Conservation (phyloP, 2,329 filamentous ascomycete genomes). For the Fusarium citri region DNA sequence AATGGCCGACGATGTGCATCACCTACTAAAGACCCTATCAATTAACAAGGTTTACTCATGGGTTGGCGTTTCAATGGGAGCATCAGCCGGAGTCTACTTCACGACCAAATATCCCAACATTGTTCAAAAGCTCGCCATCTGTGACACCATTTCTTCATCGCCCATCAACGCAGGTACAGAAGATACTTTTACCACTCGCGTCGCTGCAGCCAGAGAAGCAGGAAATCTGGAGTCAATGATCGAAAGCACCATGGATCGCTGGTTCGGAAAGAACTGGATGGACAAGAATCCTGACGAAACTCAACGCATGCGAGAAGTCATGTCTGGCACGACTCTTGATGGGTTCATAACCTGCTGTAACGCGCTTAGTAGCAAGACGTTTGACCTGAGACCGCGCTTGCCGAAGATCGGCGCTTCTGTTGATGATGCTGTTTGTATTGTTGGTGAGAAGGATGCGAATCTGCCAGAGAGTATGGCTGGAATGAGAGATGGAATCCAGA, state of each 20-base stretch:
- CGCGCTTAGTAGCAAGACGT: constrained; percentile 52
- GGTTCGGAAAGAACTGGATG: constrained; percentile 56
- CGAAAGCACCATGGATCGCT: constrained; percentile 53
- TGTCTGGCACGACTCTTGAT: constrained; percentile 54
- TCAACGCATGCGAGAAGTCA: constrained; percentile 50
- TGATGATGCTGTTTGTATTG: constrained; percentile 53
- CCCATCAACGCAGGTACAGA: constrained; percentile 51
- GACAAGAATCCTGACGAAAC: constrained; percentile 51
- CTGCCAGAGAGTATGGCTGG: constrained; percentile 54
- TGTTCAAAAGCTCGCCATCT: constrained; percentile 54
- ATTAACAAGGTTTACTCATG: constrained; percentile 53
- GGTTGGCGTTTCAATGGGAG: constrained; percentile 61
- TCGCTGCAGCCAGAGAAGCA: constrained; percentile 49
- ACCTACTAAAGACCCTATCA: constrained; percentile 50
- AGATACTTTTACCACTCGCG: constrained; percentile 53
- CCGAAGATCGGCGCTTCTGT: constrained; percentile 50
- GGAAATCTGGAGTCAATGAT: constrained; percentile 50
- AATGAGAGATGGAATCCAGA: constrained; percentile 52
- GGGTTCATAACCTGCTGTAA: constrained; percentile 57
- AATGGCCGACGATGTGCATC: constrained; percentile 53
- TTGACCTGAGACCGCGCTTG: constrained; percentile 55
- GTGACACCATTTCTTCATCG: constrained; percentile 55
- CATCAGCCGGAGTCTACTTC: constrained; percentile 55
- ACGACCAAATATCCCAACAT: constrained; percentile 53
- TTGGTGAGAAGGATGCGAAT: constrained; percentile 57